Percentiles rank a stretch among this genome's conserved stretches.
Evolutionary conservation across 2,329 filamentous ascomycete genomes (phyloP).

Genomic region (Alternaria sp.): DNA sequence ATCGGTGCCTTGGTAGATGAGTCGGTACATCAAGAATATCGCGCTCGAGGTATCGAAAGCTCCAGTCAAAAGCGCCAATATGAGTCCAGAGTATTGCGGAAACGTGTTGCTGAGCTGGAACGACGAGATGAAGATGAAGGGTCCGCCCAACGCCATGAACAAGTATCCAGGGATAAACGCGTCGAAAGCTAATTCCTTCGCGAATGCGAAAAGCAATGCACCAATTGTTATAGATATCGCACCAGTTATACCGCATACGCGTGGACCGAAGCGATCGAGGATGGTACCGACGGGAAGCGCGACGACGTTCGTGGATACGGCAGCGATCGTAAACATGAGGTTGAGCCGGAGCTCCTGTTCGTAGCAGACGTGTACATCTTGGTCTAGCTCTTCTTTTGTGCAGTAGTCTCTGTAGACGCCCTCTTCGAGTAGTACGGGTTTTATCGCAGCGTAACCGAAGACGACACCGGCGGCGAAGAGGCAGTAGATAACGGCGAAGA

Average conservation of each 20-base stretch:
- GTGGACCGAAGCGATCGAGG: slow-evolving; percentile 81
- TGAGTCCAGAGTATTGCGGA: slow-evolving; percentile 57
- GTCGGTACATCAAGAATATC: slow-evolving; percentile 55
- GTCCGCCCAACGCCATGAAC: slow-evolving; percentile 57
- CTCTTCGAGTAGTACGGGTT: slow-evolving; percentile 48
- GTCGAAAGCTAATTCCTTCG: slow-evolving; percentile 70
- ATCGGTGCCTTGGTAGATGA: slow-evolving; percentile 54
- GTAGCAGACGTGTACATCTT: slow-evolving; percentile 45
- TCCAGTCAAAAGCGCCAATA: slow-evolving; percentile 58
- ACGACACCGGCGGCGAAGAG: slow-evolving; percentile 71
- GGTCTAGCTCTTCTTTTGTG: slow-evolving; percentile 44
- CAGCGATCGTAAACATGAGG: slow-evolving; percentile 90
- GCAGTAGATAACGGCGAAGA: slow-evolving; percentile 72
- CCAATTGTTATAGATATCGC: slow-evolving; percentile 72
- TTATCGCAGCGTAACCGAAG: slow-evolving; percentile 51
- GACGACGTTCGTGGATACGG: slow-evolving; percentile 85
- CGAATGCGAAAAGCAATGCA: slow-evolving; percentile 75
- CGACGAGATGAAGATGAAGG: slow-evolving; percentile 59
- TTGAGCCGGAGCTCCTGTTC: slow-evolving; percentile 65
- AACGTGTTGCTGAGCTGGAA: slow-evolving; percentile 61
- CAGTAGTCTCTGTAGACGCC: slow-evolving; percentile 47
- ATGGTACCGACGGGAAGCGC: slow-evolving; percentile 86
- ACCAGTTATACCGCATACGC: slow-evolving; percentile 75
- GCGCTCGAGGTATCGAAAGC: slow-evolving; percentile 59
- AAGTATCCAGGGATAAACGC: slow-evolving; percentile 62